Evolutionary conservation across 495 filamentous ascomycete species (phyloP), one percentile per base, ranked within the genome.

Genomic region (Gamarada debralockiae): DNA sequence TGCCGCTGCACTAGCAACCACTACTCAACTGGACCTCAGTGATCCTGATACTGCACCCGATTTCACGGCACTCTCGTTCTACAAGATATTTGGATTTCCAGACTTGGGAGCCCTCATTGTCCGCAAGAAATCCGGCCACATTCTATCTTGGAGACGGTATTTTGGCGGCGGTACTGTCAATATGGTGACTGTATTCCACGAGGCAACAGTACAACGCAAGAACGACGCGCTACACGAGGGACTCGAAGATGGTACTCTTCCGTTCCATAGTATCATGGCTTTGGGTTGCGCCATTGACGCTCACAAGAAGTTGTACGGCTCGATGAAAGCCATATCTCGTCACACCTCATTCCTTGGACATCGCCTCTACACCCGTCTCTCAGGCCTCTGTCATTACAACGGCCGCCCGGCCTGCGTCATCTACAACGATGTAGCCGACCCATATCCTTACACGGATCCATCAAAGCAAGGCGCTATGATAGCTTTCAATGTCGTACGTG

Each of bases 51-150:
- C 63, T 15, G 83, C 86, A 9, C 86, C 87, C 0, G 88, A 92
- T 58, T 91, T 91, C 55, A 81, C 74, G 6, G 81, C 78, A 31
- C 53, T 90, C 20, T 87, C 83, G 8, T 81, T 91, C 61, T 90
- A 91, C 67, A 92, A 92, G 67, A 86, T 91, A 47, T 91, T 91
- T 62, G 87, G 87, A 13, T 87, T 88, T 51, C 87, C 87, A 0
- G 83, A 91, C 50, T 73, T 92, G 14, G 88, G 87, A 1, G 87
- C 78, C 4, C 65, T 92, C 20, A 75, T 90, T 33, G 75, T 91
- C 12, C 77, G 85, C 22, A 82, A 75, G 57, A 70, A 73, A 17
- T 81, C 83, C 18, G 81, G 78, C 1, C 73, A 81, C 39, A 76
- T 87, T 33, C 73, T 92, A 9, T 67, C 73, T 43, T 71, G 80